phyloP scores from a whole-genome alignment of 148 eudicot species.

The Dianthus caryophyllus region DNA sequence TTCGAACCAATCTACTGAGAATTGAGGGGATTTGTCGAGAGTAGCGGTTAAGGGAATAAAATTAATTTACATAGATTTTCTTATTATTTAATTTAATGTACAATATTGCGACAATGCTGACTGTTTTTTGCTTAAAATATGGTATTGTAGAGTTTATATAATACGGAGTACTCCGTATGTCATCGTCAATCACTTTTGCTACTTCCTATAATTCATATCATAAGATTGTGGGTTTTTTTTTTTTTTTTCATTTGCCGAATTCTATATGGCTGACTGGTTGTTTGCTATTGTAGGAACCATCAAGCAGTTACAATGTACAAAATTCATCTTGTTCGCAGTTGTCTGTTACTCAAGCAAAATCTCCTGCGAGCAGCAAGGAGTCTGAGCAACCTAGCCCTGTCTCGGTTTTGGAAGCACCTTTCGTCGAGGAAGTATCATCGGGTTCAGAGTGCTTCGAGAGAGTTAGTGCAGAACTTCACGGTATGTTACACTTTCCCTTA shows the following conservation, averaged over 20 bases:
- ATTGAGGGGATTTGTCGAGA: neutral
- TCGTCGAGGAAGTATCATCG: conserved; percentile 64
- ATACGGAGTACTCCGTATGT: neutral
- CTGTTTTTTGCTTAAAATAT: neutral
- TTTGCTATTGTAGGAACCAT: conserved; percentile 36
- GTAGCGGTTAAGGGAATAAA: neutral
- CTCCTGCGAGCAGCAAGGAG: conserved; percentile 64
- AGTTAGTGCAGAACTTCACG: conserved; percentile 79
- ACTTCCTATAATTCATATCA: neutral
- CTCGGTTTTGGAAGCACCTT: conserved; percentile 69
- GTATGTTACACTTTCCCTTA: conserved; percentile 32
- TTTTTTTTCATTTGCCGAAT: neutral
- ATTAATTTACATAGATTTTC: neutral
- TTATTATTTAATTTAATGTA: neutral
- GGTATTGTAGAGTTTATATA: neutral
- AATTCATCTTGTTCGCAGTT: conserved; percentile 30
- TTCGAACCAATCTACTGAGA: neutral
- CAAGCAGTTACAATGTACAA: conserved; percentile 26
- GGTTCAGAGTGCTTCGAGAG: conserved; percentile 76
- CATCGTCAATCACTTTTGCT: neutral
- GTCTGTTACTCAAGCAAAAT: conserved; percentile 47
- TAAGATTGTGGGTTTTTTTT: neutral
- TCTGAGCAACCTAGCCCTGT: conserved; percentile 75
- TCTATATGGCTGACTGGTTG: conserved; percentile 4
- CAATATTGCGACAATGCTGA: neutral